Evolutionary conservation across 1,139 yeast genomes (phyloP).

Genomic region (Spathaspora sp.): DNA sequence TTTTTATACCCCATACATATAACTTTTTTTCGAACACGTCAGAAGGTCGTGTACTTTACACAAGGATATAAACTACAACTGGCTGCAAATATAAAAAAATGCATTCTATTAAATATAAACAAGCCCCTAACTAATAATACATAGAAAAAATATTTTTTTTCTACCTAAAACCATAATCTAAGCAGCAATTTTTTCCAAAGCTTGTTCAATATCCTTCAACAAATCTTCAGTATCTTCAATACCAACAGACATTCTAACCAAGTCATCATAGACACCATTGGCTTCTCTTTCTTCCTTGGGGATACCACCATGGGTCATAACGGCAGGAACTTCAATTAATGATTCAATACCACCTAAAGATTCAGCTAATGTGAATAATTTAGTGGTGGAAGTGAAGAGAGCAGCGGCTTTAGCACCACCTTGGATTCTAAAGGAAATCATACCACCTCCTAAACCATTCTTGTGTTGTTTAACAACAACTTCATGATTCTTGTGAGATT

Average conservation of each 20-base stretch:
- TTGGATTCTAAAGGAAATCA: slow-evolving; percentile 82
- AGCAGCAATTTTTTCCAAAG: slow-evolving; percentile 39
- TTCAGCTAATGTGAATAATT: slow-evolving; percentile 83
- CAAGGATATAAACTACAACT: slow-evolving; percentile 5
- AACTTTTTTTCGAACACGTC: background rate
- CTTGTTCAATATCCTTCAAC: slow-evolving; percentile 70
- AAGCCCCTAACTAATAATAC: slow-evolving; percentile 3
- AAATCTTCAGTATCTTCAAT: slow-evolving; percentile 82
- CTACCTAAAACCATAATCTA: background rate
- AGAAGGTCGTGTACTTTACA: background rate
- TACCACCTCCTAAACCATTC: slow-evolving; percentile 87
- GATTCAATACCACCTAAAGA: slow-evolving; percentile 91
- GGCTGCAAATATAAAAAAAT: slow-evolving; percentile 8
- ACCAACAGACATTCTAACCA: slow-evolving; percentile 83
- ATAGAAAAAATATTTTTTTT: slow-evolving; percentile 1
- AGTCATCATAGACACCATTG: slow-evolving; percentile 79
- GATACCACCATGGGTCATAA: slow-evolving; percentile 92
- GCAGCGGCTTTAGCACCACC: slow-evolving; percentile 83
- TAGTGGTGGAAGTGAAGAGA: slow-evolving; percentile 69
- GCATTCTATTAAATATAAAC: slow-evolving; percentile 1
- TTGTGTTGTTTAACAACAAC: slow-evolving; percentile 77
- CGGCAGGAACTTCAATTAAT: slow-evolving; percentile 84
- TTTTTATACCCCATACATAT: background rate
- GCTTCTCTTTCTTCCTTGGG: slow-evolving; percentile 78
- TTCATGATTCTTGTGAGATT: slow-evolving; percentile 60